phyloP scores from a whole-genome alignment of 148 eudicot species.

The Talinum fruticosum region DNA sequence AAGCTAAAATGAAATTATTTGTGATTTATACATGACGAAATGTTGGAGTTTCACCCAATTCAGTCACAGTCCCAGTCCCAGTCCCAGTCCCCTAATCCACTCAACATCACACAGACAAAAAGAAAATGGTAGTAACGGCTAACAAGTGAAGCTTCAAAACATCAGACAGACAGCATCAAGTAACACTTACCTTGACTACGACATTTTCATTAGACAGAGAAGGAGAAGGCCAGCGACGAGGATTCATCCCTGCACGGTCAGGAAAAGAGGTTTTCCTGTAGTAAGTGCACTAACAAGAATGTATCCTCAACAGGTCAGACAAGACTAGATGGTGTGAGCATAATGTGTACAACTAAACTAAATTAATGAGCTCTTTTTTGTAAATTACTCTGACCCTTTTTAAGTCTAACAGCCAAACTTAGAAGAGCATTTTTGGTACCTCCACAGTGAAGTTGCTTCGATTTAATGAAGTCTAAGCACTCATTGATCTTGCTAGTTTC shows the following conservation, averaged over 20 bases:
- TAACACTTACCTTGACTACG: slow-evolving; percentile 71
- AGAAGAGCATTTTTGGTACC: slow-evolving; percentile 35
- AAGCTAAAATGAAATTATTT: not conserved
- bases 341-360: too few relatives aligned
- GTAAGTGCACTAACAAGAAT: not conserved
- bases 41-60: not conserved
- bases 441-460: slow-evolving; percentile 94
- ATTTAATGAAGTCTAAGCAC: slow-evolving; percentile 88
- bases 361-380: too few relatives aligned
- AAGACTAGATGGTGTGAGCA: not conserved
- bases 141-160: not conserved
- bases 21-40: not conserved
- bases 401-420: not conserved
- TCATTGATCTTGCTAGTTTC: slow-evolving; percentile 88
- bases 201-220: slow-evolving; percentile 56
- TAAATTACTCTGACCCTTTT: not conserved
- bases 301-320: slow-evolving; percentile 4
- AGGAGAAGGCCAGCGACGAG: slow-evolving; percentile 62
- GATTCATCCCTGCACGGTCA: slow-evolving; percentile 56
- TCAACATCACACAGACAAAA: not conserved
- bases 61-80: not conserved
- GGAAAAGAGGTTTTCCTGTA: not conserved
- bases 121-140: not conserved
- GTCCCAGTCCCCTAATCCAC: not conserved
- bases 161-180: not conserved